Evolutionary conservation across 2,329 filamentous ascomycete species (phyloP), one percentile per base, ranked within the genome.

Genomic region (Didymella pinodella): DNA sequence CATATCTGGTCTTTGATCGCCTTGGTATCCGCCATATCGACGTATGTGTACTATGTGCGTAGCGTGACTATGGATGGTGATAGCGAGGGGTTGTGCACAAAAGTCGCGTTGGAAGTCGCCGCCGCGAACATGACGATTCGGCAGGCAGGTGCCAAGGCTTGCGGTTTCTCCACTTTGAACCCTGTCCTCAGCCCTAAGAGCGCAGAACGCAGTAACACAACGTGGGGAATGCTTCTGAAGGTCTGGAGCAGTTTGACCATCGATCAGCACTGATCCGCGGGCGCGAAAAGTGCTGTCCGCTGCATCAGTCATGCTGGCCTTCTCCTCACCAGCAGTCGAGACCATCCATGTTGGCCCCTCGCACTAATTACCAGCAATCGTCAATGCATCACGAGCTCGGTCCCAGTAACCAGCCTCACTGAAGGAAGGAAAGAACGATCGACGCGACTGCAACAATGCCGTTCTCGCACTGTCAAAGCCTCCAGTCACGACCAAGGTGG

Each of bases 1-100:
- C 69, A 70, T 41, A 74, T 65, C 22, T 68, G 63, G 41, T 67
- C 63, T 45, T 75, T 75, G 36, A 63, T 62, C 12, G 66, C 62
- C 59, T 71, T 67, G 56, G 67, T 57, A 18, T 74, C 68, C 7
- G 69, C 65, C 68, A 71, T 73, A 20, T 34, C 62, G 16, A 10
- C 53, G 12, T 12, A 8, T 4, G 6, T 16, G 31, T 11, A 3
- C 16, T 32, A 18, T 12, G 12, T 10, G 25, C 5, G 28, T 26
- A 10, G 38, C 14, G 26, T 7, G 16, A 14, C 18, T 47, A 25
- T 40, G 1, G 12, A 45, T 14, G 48, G 59, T 48, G 45, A 29
- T 45, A 46, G 28, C 29, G 49, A 31, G 20, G 29, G 31, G 29
- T 32, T 10, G 20, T 22, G 46, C 26, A 11, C 28, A 22, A 43